Percentiles rank a stretch among this genome's conserved stretches.
These are phyloP conservation scores for Peterozyma toletana DNA, from an alignment of 805 yeast species.

Conservation along the genomic window DNA sequence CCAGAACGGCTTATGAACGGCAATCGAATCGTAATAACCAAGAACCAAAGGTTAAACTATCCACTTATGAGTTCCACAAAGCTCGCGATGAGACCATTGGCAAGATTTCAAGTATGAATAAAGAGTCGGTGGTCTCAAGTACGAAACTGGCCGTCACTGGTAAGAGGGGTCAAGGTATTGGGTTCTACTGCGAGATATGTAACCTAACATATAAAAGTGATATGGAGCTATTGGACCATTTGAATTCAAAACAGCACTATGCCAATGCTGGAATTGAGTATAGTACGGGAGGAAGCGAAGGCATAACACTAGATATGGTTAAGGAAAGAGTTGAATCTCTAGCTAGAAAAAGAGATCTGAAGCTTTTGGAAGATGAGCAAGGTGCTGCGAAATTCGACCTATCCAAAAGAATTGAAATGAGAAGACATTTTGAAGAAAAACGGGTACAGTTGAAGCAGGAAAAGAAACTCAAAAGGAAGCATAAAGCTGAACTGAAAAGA, in stretches of 20 bases:
- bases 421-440: conserved; percentile 30
- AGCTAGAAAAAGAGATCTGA: conserved; percentile 21
- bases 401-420: conserved; percentile 30
- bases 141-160: conserved; percentile 18
- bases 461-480: conserved; percentile 17
- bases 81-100: conserved; percentile 15
- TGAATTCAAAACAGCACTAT: conserved; percentile 67
- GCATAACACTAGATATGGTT: conserved; percentile 43
- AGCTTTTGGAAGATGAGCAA: conserved; percentile 7
- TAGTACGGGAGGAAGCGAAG: conserved; percentile 22
- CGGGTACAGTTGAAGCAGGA: conserved; percentile 21
- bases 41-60: conserved; percentile 8
- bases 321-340: conserved; percentile 27
- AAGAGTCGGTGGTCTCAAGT: conserved; percentile 17
- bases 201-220: conserved; percentile 77
- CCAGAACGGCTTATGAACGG: conserved; percentile 32
- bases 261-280: conserved; percentile 26
- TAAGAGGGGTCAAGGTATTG: conserved; percentile 55
- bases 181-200: conserved; percentile 81
- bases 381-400: conserved; percentile 21
- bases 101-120: conserved; percentile 17
- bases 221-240: conserved; percentile 74
- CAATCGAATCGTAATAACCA: conserved; percentile 14
- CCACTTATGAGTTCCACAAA: conserved; percentile 14
- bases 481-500: conserved; percentile 11